Evolutionary conservation across 129 eudicot species (phyloP), one percentile per base, ranked within the genome.

Genomic region (Pseudognaphalium luteoalbum): DNA sequence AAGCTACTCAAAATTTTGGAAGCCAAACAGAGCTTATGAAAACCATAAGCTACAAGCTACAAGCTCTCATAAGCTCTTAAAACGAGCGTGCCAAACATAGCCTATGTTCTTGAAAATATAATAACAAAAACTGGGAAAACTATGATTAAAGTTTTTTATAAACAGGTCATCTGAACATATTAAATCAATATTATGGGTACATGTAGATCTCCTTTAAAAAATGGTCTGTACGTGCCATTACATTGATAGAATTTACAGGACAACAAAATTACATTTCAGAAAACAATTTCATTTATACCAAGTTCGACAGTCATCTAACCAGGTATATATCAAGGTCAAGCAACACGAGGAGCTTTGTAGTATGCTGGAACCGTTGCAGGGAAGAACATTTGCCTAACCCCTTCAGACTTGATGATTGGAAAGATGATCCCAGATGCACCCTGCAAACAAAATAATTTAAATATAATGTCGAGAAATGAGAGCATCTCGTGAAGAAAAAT

Each of bases 321-420:
- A 2, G 44, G 33, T 66, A 67, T 14, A 50, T 64, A 21, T 20
- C 15, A 56, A 41, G 34, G 51, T 83, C 73, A 82, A 51, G 73
- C 70, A 68, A 77, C 83, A 15, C 76, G 81, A 70, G 87, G 89
- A 71, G 83, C 80, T 76, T 88, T 84, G 82, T 89, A 83, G 81
- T 89, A 89, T 29, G 96, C 88, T 60, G 96, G 90, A 81, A 89
- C 81, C 22, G 85, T 87, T 37, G 69, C 87, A 41, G 96, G 89
- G 84, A 89, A 87, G 82, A 89, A 89, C 96, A 87, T 85, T 68
- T 87, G 96, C 70, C 92, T 81, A 32, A 89, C 81, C 7, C 96
- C 92, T 68, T 89, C 96, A 0, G 89, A 81, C 74, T 74, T 83
- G 59, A 89, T 85, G 5, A 89, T 87, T 0, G 93, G 93, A 75